Evolutionary conservation across 2,329 filamentous ascomycete genomes (phyloP).

Genomic region (Coniochaeta prunicola): DNA sequence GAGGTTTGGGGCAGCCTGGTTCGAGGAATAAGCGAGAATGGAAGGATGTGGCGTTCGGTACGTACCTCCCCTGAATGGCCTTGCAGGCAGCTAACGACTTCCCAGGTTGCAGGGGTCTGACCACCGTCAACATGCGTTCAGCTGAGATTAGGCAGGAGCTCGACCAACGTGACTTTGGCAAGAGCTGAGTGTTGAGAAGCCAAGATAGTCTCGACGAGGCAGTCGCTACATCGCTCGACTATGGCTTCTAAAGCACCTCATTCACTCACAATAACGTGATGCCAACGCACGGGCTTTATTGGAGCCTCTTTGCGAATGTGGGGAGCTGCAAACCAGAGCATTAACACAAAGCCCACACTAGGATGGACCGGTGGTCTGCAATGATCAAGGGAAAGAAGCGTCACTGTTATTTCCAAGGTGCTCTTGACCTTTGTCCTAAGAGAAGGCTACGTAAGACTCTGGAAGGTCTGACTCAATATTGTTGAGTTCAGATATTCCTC

Average conservation of each 20-base stretch:
- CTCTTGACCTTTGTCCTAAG: background rate
- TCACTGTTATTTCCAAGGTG: background rate
- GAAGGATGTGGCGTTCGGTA: slow-evolving; percentile 21
- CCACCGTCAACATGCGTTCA: background rate
- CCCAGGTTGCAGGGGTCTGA: background rate
- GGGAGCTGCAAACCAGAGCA: no score
- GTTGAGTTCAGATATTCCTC: background rate
- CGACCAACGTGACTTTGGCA: background rate
- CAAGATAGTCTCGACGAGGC: background rate
- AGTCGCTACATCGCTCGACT: background rate
- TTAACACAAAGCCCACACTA: no score
- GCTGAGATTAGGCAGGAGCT: background rate
- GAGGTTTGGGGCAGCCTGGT: slow-evolving; percentile 13
- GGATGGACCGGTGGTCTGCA: no score
- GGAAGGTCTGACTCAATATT: background rate
- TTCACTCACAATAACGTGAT: background rate
- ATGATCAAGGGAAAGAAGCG: no score
- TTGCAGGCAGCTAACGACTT: background rate
- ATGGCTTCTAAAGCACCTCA: background rate
- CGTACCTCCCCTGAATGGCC: slow-evolving; percentile 10
- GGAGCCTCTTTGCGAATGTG: background rate
- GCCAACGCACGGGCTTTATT: background rate
- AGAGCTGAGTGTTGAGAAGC: background rate
- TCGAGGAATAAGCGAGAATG: slow-evolving; percentile 24
- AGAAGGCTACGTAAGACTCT: background rate